phyloP scores from a whole-genome alignment of 2,329 filamentous ascomycete species.

The Aphanoascus verrucosus region DNA sequence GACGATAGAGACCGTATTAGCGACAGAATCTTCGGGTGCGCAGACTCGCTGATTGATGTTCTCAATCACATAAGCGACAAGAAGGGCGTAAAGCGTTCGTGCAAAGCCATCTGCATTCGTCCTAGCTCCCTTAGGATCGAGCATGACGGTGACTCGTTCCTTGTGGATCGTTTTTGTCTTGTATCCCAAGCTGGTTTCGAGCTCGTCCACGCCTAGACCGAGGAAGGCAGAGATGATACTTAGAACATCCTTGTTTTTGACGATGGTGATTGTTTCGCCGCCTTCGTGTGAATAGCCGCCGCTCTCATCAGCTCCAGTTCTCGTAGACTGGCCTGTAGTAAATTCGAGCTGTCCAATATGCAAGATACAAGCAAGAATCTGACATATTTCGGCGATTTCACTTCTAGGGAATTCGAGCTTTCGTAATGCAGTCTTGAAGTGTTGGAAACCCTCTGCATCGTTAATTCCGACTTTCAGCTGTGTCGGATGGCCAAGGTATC shows the following conservation, averaged over 20 bases:
- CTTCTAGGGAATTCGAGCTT: conserved; percentile 88
- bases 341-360: conserved; percentile 97
- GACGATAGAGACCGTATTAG: conserved; percentile 87
- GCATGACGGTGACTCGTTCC: conserved; percentile 96
- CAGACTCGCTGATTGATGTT: conserved; percentile 82
- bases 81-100: conserved; percentile 79
- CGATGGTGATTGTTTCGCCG: conserved; percentile 69
- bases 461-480: conserved; percentile 97
- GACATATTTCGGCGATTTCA: conserved; percentile 94
- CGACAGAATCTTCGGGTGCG: conserved; percentile 74
- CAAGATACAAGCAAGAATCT: conserved; percentile 85
- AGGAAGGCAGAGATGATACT: conserved; percentile 86
- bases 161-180: conserved; percentile 94
- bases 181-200: conserved; percentile 84
- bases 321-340: conserved; percentile 67
- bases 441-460: conserved; percentile 86
- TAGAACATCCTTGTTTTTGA: conserved; percentile 88
- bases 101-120: conserved; percentile 90
- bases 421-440: conserved; percentile 90
- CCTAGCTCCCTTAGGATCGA: conserved; percentile 81
- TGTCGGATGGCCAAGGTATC: conserved; percentile 89
- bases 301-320: conserved; percentile 73
- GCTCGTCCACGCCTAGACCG: conserved; percentile 65
- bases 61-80: conserved; percentile 91
- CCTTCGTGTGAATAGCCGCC: conserved; percentile 95